A percentile compares a stretch with the other conserved stretches of the same genome.
Conservation (phyloP, 2,329 filamentous ascomycete genomes). For the Pseudocercospora fijiensis region DNA sequence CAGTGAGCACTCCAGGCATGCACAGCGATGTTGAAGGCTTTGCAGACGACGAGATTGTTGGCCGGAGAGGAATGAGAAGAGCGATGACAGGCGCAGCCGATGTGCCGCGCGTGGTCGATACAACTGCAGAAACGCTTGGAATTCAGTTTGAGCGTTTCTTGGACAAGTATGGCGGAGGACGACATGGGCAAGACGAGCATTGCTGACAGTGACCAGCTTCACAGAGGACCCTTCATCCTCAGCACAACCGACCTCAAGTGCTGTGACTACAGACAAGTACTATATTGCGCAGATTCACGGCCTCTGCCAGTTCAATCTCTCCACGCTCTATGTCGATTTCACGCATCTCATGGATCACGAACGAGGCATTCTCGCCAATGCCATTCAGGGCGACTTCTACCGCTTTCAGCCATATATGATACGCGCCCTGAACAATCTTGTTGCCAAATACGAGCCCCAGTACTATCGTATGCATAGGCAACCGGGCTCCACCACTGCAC, state of each 20-base stretch:
- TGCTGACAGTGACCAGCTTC: constrained; percentile 48
- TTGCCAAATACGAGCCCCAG: constrained; percentile 88
- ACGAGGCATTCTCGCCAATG: constrained; percentile 78
- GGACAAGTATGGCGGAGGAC: constrained; percentile 59
- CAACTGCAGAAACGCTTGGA: constrained; percentile 71
- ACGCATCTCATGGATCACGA: constrained; percentile 76
- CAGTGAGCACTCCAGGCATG: constrained; percentile 51
- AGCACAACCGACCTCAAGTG: constrained; percentile 65
- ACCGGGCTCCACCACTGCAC: constrained; percentile 70
- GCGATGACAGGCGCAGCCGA: constrained; percentile 51
- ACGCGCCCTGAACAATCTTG: constrained; percentile 83
- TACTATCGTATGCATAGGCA: constrained; percentile 94
- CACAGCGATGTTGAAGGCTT: constrained; percentile 59
- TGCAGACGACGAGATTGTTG: constrained; percentile 62
- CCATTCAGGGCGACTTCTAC: constrained; percentile 88
- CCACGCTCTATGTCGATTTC: constrained; percentile 83
- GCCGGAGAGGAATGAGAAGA: constrained; percentile 49
- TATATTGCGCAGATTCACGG: constrained; percentile 82
- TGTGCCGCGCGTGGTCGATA: constrained; percentile 72
- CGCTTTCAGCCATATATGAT: constrained; percentile 91
- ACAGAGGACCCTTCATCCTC: constrained; percentile 67
- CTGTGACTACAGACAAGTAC: constrained; percentile 74
- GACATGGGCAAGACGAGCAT: neutral
- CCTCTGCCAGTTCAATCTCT: constrained; percentile 71
- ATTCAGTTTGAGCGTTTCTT: constrained; percentile 77